Conservation (phyloP, 2,329 filamentous ascomycete species). For the Aspergillus nomiae region DNA sequence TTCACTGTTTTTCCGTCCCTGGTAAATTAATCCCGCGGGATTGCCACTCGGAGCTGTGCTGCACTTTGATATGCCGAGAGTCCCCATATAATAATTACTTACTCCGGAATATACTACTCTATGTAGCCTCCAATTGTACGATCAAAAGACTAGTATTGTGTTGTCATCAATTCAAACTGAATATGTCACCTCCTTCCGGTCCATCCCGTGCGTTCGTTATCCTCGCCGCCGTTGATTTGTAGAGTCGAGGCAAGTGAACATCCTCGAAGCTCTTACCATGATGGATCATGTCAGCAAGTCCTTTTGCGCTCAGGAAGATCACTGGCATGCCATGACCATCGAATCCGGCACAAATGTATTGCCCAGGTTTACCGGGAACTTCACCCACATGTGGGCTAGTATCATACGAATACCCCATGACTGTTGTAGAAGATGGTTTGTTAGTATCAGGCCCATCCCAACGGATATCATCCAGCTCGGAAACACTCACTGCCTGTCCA, state of each 20-base stretch:
- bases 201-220: slow-evolving; percentile 17
- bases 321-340: slow-evolving; percentile 71
- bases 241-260: slow-evolving; percentile 35
- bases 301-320: slow-evolving; percentile 62
- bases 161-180: neutral
- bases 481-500: slow-evolving; percentile 38
- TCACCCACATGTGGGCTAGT: slow-evolving; percentile 57
- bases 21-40: neutral
- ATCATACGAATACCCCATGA: slow-evolving; percentile 58
- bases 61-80: neutral
- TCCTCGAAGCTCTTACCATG: slow-evolving; percentile 30
- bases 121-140: neutral
- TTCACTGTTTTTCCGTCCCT: neutral
- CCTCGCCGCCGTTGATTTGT: slow-evolving; percentile 31
- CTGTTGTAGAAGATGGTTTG: slow-evolving; percentile 20
- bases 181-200: slow-evolving; percentile 22
- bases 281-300: slow-evolving; percentile 59
- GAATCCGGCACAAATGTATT: slow-evolving; percentile 64
- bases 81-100: neutral
- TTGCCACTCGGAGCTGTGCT: neutral
- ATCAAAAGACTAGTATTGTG: neutral
- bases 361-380: slow-evolving; percentile 45
- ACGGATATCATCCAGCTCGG: neutral
- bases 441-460: neutral
- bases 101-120: neutral